These are phyloP conservation scores for Andrographis paniculata DNA, from an alignment of 305 asterid species.

Conservation along the genomic window DNA sequence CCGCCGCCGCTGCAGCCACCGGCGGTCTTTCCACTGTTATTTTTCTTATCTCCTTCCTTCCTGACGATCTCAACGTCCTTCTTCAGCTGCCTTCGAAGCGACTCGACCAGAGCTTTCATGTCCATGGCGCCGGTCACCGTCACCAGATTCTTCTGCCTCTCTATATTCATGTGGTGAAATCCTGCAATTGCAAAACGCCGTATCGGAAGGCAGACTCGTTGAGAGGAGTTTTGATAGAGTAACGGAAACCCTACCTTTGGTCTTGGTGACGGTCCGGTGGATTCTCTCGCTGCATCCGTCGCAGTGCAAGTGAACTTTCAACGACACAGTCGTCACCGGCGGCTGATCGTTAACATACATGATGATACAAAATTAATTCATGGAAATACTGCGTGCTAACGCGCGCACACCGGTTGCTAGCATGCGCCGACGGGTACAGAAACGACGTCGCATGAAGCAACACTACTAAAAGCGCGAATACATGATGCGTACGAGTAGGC, in stretches of 20 bases:
- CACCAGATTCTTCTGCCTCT: constrained; percentile 54
- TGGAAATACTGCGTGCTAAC: neutral
- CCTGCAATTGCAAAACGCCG: constrained; percentile 32
- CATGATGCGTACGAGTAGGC: neutral
- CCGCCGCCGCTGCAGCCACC: constrained; percentile 12
- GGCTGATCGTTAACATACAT: constrained; percentile 24
- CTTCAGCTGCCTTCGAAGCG: constrained; percentile 51
- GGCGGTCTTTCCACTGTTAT: constrained; percentile 20
- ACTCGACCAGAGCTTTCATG: constrained; percentile 55
- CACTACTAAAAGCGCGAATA: neutral
- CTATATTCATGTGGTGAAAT: constrained; percentile 47
- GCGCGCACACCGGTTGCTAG: neutral
- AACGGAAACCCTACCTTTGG: constrained; percentile 38
- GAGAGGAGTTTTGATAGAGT: neutral
- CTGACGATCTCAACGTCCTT: constrained; percentile 47
- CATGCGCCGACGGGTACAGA: neutral
- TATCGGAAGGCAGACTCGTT: neutral
- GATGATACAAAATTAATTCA: neutral
- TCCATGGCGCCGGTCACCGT: constrained; percentile 80
- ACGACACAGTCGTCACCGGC: constrained; percentile 48
- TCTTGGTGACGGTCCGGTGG: constrained; percentile 33
- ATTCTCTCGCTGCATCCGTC: constrained; percentile 77
- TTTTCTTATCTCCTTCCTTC: constrained; percentile 51
- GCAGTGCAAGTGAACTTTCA: constrained; percentile 63
- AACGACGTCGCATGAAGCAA: neutral